phyloP scores from a whole-genome alignment of 257 asterid genomes.

The Solanum ahanhuiri region DNA sequence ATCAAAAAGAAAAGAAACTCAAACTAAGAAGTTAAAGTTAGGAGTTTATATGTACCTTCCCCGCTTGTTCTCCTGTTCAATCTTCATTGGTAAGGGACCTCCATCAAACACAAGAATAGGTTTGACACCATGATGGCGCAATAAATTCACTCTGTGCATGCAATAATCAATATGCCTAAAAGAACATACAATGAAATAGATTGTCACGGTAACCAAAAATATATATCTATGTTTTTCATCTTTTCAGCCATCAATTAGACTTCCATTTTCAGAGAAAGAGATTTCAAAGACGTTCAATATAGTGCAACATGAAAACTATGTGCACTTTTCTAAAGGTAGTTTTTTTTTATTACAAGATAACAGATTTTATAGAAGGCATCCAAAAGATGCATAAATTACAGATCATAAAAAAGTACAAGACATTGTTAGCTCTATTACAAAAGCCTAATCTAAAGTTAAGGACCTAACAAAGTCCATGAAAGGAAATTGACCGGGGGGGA shows the following conservation, averaged over 20 bases:
- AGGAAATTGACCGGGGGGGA: neutral
- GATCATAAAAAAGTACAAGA: neutral
- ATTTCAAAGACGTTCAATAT: neutral
- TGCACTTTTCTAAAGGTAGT: neutral
- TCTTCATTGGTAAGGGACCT: constrained; percentile 86
- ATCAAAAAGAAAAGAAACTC: constrained; percentile 1
- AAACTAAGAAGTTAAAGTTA: neutral
- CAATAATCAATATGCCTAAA: constrained; percentile 89
- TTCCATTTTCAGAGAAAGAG: neutral
- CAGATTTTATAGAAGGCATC: neutral
- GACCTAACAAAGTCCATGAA: neutral
- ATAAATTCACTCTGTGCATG: constrained; percentile 88
- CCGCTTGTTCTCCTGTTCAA: constrained; percentile 81
- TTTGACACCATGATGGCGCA: constrained; percentile 74
- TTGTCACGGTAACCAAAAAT: neutral
- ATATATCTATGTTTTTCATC: neutral
- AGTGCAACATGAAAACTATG: neutral
- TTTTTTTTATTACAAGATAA: no score
- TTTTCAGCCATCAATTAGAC: neutral
- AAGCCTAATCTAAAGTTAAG: neutral
- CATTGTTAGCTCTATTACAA: neutral
- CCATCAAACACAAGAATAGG: constrained; percentile 96
- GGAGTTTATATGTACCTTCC: constrained; percentile 44
- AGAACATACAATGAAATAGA: neutral
- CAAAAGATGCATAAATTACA: neutral